A percentile compares a stretch with the other conserved stretches of the same genome.
phyloP scores from a whole-genome alignment of 139 green algal species.

The Chlorella sp. region DNA sequence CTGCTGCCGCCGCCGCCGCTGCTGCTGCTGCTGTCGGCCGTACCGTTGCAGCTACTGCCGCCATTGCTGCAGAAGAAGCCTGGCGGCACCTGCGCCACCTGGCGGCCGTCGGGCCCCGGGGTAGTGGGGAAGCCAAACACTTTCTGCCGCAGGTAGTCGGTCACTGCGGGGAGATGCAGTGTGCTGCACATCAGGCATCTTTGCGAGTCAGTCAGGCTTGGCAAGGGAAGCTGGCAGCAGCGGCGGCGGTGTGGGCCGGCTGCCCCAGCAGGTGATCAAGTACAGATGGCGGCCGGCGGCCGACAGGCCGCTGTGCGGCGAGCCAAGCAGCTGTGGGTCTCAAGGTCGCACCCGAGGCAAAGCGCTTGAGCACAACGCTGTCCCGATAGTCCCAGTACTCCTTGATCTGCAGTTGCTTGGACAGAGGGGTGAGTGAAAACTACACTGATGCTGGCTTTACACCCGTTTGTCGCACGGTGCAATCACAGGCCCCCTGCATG shows the following conservation, averaged over 20 bases:
- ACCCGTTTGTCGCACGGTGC: too few relatives aligned
- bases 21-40: background rate
- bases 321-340: too few relatives aligned
- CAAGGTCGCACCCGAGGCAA: conserved; percentile 3
- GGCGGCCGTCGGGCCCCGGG: background rate
- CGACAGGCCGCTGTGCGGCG: too few relatives aligned
- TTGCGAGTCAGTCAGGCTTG: too few relatives aligned
- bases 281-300: too few relatives aligned
- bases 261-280: too few relatives aligned
- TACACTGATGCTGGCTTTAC: too few relatives aligned
- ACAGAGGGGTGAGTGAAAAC: too few relatives aligned
- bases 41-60: background rate
- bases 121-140: background rate
- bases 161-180: too few relatives aligned
- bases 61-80: background rate
- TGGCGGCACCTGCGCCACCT: background rate
- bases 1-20: background rate
- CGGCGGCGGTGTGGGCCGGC: background rate
- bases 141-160: conserved; percentile 14
- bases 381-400: background rate
- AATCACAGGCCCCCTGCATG: too few relatives aligned
- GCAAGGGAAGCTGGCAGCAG: background rate
- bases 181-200: too few relatives aligned
- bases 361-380: background rate
- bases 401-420: background rate